These are phyloP conservation scores for Atalantia buxifolia DNA, from an alignment of 345 rosid genomes.

Conservation along the genomic window DNA sequence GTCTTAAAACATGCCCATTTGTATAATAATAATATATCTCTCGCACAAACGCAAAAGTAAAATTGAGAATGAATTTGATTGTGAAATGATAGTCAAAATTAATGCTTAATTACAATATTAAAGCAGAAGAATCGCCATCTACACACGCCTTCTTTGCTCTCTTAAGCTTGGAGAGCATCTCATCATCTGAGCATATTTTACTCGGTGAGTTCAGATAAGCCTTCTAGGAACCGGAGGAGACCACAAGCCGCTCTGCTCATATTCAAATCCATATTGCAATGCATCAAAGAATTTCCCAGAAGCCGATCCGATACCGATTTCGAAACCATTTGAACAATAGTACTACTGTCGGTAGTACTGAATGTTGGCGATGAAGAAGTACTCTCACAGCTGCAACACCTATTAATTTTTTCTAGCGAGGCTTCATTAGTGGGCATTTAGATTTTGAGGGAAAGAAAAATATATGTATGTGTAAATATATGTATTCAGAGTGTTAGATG, in stretches of 20 bases:
- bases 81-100: not conserved
- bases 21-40: not conserved
- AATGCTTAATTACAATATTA: not conserved
- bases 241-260: slow-evolving; percentile 41
- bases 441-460: not conserved
- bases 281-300: slow-evolving; percentile 35
- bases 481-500: no score
- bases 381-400: not conserved
- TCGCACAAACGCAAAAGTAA: not conserved
- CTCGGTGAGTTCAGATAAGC: slow-evolving; percentile 27
- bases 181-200: not conserved
- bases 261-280: slow-evolving; percentile 36
- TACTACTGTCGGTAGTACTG: not conserved
- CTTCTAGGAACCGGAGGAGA: slow-evolving; percentile 30
- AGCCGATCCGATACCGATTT: slow-evolving; percentile 26
- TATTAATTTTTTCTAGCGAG: not conserved
- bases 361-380: not conserved
- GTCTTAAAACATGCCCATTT: not conserved
- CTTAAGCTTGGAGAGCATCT: slow-evolving; percentile 1
- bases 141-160: slow-evolving; percentile 16
- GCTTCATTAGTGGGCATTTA: not conserved
- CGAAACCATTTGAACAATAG: slow-evolving; percentile 26
- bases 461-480: no score
- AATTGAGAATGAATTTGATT: not conserved
- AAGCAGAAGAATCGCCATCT: slow-evolving; percentile 11